phyloP scores from a whole-genome alignment of 2,329 filamentous ascomycete genomes.

The Penicillium oxalicum region DNA sequence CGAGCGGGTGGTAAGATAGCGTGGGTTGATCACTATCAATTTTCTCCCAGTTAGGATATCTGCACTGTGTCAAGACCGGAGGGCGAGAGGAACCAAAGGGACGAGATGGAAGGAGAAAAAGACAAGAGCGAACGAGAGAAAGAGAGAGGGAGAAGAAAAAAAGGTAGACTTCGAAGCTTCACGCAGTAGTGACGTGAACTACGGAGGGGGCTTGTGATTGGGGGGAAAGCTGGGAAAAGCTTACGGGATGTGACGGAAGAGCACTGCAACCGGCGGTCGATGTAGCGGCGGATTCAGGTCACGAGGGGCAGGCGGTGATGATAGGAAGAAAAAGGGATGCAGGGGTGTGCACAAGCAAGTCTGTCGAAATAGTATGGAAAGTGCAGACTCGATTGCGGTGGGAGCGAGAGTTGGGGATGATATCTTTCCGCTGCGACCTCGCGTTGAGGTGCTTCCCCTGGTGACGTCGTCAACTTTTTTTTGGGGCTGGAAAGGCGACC shows the following conservation, averaged over 20 bases:
- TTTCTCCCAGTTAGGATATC: no score
- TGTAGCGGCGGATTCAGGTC: constrained; percentile 3
- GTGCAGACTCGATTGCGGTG: not conserved
- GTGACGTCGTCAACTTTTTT: constrained; percentile 10
- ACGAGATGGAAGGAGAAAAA: not conserved
- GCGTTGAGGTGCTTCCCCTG: constrained; percentile 1
- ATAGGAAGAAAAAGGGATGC: not conserved
- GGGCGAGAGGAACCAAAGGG: not conserved
- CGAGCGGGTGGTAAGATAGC: not conserved
- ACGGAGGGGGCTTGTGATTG: constrained; percentile 8
- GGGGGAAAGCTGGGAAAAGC: not conserved
- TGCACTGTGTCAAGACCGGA: no score
- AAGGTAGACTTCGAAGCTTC: constrained; percentile 10
- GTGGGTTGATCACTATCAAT: no score
- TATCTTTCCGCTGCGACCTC: not conserved
- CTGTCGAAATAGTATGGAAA: not conserved
- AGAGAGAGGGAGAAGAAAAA: not conserved
- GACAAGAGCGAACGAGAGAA: not conserved
- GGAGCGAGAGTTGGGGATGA: not conserved
- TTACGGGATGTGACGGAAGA: constrained; percentile 26
- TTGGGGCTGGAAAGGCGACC: not conserved
- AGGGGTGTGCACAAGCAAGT: not conserved
- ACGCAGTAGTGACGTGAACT: constrained; percentile 32
- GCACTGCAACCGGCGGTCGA: constrained; percentile 11
- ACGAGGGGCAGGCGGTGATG: not conserved